phyloP scores from a whole-genome alignment of 495 filamentous ascomycete genomes.

The Annulohypoxylon nitens region DNA sequence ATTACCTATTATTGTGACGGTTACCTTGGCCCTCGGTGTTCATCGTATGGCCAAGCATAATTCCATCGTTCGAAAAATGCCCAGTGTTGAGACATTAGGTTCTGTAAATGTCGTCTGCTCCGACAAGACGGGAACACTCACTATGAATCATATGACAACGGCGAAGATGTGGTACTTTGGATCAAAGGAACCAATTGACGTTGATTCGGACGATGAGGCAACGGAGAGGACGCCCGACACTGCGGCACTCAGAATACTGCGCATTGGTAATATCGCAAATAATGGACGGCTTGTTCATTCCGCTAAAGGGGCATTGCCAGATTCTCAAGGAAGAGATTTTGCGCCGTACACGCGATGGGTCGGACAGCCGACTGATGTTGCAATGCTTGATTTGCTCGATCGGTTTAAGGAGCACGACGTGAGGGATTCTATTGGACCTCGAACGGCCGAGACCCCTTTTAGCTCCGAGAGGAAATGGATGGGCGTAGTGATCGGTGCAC shows the following conservation, averaged over 20 bases:
- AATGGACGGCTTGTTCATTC: constrained; percentile 84
- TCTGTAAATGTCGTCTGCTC: constrained; percentile 98
- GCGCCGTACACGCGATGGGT: constrained; percentile 88
- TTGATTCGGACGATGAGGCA: constrained; percentile 76
- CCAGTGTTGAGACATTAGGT: constrained; percentile 97
- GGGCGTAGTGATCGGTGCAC: constrained; percentile 85
- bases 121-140: constrained; percentile 97
- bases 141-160: constrained; percentile 98
- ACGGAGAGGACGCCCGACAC: constrained; percentile 72
- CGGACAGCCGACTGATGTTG: constrained; percentile 96
- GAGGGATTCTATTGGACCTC: constrained; percentile 81
- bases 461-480: constrained; percentile 99
- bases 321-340: constrained; percentile 73
- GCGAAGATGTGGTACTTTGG: constrained; percentile 97
- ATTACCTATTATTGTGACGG: constrained; percentile 96
- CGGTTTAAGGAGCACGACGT: constrained; percentile 90
- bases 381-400: constrained; percentile 92
- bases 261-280: constrained; percentile 96
- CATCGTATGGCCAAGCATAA: constrained; percentile 93
- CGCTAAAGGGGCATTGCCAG: constrained; percentile 80
- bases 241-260: constrained; percentile 81
- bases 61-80: constrained; percentile 93
- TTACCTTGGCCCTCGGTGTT: constrained; percentile 93
- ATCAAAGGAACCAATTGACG: constrained; percentile 74
- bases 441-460: constrained; percentile 89